A percentile compares a stretch with the other conserved stretches of the same genome.
These are phyloP conservation scores for Ascosphaera acerosa DNA, from an alignment of 2,329 filamentous ascomycete species.

Conservation along the genomic window DNA sequence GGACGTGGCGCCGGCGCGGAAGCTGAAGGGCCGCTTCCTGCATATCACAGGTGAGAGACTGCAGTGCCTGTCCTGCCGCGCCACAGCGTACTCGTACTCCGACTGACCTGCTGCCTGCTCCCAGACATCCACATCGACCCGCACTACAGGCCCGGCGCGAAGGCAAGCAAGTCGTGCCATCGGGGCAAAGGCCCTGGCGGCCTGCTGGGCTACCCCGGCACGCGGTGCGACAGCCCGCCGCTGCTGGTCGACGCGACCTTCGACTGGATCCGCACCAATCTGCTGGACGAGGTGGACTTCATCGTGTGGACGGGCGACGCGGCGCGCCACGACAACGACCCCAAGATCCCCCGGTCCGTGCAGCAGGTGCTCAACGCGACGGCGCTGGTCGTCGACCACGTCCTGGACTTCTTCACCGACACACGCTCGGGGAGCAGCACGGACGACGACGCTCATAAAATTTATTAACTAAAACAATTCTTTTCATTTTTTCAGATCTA, in stretches of 20 bases:
- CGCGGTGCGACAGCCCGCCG: conserved; percentile 67
- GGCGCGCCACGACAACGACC: conserved; percentile 71
- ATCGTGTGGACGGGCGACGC: conserved; percentile 85
- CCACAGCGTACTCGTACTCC: conserved; percentile 5
- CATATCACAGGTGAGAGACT: conserved; percentile 50
- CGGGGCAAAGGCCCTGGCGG: conserved; percentile 51
- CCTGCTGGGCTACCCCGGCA: conserved; percentile 59
- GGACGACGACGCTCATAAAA: conserved; percentile 22
- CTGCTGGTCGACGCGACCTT: conserved; percentile 71
- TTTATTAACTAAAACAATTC: too few relatives aligned
- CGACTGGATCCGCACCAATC: conserved; percentile 55
- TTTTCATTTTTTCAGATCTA: too few relatives aligned
- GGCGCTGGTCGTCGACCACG: conserved; percentile 45
- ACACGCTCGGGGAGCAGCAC: too few relatives aligned
- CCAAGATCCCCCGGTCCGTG: conserved; percentile 46
- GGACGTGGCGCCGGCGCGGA: neutral
- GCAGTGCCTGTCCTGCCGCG: conserved; percentile 5
- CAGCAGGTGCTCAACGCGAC: conserved; percentile 60
- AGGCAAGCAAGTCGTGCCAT: conserved; percentile 51
- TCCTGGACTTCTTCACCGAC: conserved; percentile 39
- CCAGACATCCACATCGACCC: conserved; percentile 78
- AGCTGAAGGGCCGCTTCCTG: conserved; percentile 47
- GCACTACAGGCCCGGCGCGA: conserved; percentile 58
- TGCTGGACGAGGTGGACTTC: conserved; percentile 64
- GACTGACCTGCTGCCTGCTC: conserved; percentile 2